These are phyloP conservation scores for Hemisphaericaspora xylofermentans DNA, from an alignment of 1,139 yeast species.

Conservation along the genomic window DNA sequence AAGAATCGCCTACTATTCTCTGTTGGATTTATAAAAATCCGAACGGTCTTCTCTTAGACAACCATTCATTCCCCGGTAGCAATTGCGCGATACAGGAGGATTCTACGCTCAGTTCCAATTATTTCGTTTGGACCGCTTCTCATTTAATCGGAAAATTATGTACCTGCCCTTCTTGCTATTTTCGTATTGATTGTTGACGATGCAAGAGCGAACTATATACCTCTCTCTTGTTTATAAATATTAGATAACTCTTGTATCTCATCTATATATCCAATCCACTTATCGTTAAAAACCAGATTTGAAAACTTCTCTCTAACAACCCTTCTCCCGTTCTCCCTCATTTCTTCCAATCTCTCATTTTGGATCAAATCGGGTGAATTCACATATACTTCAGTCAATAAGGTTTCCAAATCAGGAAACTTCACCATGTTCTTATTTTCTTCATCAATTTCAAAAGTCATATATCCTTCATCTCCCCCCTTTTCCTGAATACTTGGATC, in stretches of 20 bases:
- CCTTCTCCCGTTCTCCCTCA: conserved; percentile 52
- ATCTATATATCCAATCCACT: conserved; percentile 55
- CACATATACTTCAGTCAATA: conserved; percentile 40
- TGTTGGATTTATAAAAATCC: no score
- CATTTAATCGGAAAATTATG: no score
- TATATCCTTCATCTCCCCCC: conserved; percentile 13
- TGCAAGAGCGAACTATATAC: conserved; percentile 30
- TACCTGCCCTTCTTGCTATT: no score
- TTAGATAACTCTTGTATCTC: conserved; percentile 40
- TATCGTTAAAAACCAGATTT: conserved; percentile 55
- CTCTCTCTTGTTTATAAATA: conserved; percentile 31
- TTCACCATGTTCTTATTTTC: conserved; percentile 17
- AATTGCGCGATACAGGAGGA: no score
- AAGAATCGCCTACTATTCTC: no score
- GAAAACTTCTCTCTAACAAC: conserved; percentile 65
- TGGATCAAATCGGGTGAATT: conserved; percentile 37
- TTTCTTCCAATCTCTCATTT: conserved; percentile 34
- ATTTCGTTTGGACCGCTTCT: no score
- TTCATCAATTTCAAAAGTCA: conserved; percentile 19
- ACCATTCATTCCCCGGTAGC: no score
- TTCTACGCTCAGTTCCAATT: no score
- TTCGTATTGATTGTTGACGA: no score
- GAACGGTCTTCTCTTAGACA: no score
- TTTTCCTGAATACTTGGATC: conserved; percentile 28
- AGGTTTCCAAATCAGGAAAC: conserved; percentile 41